Evolutionary conservation across 768 basidiomycete genomes (phyloP), one percentile per base, ranked within the genome.

Genomic region (Dentipellis sp.): DNA sequence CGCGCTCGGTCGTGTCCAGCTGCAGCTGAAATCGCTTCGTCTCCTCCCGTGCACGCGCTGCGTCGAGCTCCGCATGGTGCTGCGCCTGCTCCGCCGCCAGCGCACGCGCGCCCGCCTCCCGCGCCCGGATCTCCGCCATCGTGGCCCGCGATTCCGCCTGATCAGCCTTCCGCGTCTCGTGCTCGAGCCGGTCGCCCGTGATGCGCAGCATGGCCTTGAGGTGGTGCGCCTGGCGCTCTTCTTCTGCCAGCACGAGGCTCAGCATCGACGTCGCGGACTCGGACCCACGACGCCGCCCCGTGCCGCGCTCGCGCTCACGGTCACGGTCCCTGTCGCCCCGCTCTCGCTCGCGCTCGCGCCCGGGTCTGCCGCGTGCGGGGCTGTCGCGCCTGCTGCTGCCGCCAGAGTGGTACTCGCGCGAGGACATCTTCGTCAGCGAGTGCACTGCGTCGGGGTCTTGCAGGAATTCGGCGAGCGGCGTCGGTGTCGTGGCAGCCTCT

Each of bases 241-340:
- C 59, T 51, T 62, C 61, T 39, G 49, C 61, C 39, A 62, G 52
- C 61, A 62, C 60, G 35, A 62, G 17, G n/a, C 58, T 58, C 54
- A 62, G 38, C 59, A 62, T 58, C 49, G 59, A 57, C 35, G 53
- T 57, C 16, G 54, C 10, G 3, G 58, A 19, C 21, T 55, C 56
- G 8, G 59, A 57, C 5, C 58, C 48, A 5, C 54, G 56, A 6
- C 60, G 58, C 14, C 56, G 53, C 51, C 49, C 22, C 14, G 50
- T 50, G 4, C 57, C 58, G 11, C 56, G 50, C 42, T 58, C 54
- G 50, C 58, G 59, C 22, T 57, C 57, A 11, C 58, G 56, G 14
- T 56, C 60, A 40, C 57, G 58, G 23, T 49, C 49, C 48, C 54
- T 54, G 21, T 56, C 59, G 53, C 61, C 54, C 38, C 53, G 53